Evolutionary conservation across 208 protist genomes (phyloP).

Genomic region (Strigomonas culicis): DNA sequence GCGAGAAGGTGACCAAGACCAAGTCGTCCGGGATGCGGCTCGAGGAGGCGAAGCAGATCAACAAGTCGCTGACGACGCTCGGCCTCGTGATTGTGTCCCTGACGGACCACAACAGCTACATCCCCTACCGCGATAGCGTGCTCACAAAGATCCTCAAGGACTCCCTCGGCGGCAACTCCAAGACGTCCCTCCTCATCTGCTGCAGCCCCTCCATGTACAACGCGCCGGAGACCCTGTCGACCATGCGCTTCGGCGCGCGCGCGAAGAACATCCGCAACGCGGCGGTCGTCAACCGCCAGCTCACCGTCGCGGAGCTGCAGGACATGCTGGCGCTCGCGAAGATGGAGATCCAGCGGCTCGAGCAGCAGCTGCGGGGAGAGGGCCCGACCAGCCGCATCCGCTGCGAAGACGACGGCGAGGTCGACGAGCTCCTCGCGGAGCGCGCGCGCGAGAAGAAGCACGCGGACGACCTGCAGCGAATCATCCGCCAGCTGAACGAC

Average conservation of each 20-base stretch:
- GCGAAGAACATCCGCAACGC: conserved; percentile 86
- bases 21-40: conserved; percentile 74
- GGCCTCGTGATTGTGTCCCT: conserved; percentile 84
- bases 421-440: conserved; percentile 38
- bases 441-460: conserved; percentile 33
- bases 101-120: conserved; percentile 56
- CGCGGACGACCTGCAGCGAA: conserved; percentile 25
- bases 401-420: conserved; percentile 3
- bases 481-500: conserved; percentile 45
- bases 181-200: conserved; percentile 88
- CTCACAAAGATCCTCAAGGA: conserved; percentile 87
- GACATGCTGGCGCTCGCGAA: conserved; percentile 66
- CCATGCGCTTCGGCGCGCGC: conserved; percentile 80
- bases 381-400: conserved; percentile 1
- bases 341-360: conserved; percentile 55
- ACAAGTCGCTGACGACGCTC: conserved; percentile 86
- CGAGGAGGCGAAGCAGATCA: conserved; percentile 93
- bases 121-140: conserved; percentile 88
- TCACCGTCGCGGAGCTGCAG: conserved; percentile 71
- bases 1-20: conserved; percentile 87
- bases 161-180: conserved; percentile 86
- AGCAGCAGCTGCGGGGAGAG: conserved; percentile 19
- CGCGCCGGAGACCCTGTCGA: conserved; percentile 85
- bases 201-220: conserved; percentile 79
- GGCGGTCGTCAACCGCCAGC: conserved; percentile 72